These are phyloP conservation scores for Picochlorum sp. DNA, from an alignment of 139 green algal genomes.

Conservation along the genomic window DNA sequence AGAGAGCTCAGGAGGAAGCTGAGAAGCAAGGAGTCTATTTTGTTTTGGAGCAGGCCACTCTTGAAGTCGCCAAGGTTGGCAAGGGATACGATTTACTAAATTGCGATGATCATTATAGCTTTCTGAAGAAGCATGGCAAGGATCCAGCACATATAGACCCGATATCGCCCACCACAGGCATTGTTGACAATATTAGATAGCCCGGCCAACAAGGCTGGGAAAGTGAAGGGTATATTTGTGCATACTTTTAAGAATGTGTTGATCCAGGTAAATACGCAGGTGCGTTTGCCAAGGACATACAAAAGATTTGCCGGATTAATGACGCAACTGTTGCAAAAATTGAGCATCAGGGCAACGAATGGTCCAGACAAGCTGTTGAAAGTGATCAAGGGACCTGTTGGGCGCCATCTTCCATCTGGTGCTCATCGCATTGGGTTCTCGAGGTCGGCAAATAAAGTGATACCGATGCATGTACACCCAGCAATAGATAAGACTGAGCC, in stretches of 20 bases:
- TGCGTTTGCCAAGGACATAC: slow-evolving; percentile 91
- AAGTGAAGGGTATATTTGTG: slow-evolving; percentile 82
- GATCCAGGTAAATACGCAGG: slow-evolving; percentile 84
- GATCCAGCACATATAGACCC: slow-evolving; percentile 82
- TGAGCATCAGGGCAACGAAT: slow-evolving; percentile 90
- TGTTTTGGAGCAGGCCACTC: slow-evolving; percentile 81
- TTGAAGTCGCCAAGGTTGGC: slow-evolving; percentile 89
- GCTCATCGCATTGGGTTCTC: slow-evolving; percentile 74
- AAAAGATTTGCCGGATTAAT: slow-evolving; percentile 90
- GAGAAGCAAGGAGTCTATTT: slow-evolving; percentile 69
- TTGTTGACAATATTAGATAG: slow-evolving; percentile 90
- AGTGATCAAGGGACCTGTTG: slow-evolving; percentile 85
- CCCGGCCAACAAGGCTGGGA: slow-evolving; percentile 88
- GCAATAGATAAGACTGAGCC: slow-evolving; percentile 18
- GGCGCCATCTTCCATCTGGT: slow-evolving; percentile 65
- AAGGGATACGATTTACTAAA: slow-evolving; percentile 91
- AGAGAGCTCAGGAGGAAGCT: slow-evolving; percentile 21
- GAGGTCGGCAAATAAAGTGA: slow-evolving; percentile 46
- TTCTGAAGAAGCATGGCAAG: slow-evolving; percentile 74
- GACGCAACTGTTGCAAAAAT: slow-evolving; percentile 96
- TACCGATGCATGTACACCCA: slow-evolving; percentile 34
- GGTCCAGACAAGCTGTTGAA: slow-evolving; percentile 91
- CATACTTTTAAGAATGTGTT: slow-evolving; percentile 88
- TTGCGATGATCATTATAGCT: slow-evolving; percentile 90
- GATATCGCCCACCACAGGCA: slow-evolving; percentile 96